Evolutionary conservation across 2,329 filamentous ascomycete genomes (phyloP).

Genomic region (Fusarium robinianum): DNA sequence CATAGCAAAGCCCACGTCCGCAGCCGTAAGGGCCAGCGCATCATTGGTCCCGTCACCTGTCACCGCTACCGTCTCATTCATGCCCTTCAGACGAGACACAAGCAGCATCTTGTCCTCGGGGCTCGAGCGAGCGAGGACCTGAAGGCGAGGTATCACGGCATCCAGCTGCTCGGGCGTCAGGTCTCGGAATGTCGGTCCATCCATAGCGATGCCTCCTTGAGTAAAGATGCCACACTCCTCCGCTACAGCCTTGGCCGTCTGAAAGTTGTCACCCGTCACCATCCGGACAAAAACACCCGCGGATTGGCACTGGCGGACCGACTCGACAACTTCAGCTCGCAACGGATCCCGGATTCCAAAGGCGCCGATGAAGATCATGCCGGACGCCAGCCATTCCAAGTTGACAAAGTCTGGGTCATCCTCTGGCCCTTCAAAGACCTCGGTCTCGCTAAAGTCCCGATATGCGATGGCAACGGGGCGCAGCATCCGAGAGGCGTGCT

Average conservation of each 20-base stretch:
- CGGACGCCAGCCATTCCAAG: slow-evolving; percentile 50
- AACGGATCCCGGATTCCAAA: slow-evolving; percentile 70
- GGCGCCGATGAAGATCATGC: slow-evolving; percentile 73
- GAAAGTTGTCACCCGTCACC: slow-evolving; percentile 55
- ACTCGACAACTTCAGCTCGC: slow-evolving; percentile 61
- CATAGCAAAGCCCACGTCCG: slow-evolving; percentile 72
- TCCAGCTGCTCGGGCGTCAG: slow-evolving; percentile 58
- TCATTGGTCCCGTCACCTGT: slow-evolving; percentile 72
- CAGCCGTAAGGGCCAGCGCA: slow-evolving; percentile 66
- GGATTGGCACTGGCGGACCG: slow-evolving; percentile 62
- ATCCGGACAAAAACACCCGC: slow-evolving; percentile 69
- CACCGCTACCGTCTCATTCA: slow-evolving; percentile 63
- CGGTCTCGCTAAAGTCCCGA: slow-evolving; percentile 72
- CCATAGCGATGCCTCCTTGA: slow-evolving; percentile 66
- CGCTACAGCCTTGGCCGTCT: slow-evolving; percentile 68
- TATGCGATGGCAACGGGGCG: slow-evolving; percentile 78
- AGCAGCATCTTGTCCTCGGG: slow-evolving; percentile 64
- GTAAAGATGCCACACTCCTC: slow-evolving; percentile 67
- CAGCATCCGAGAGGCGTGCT: slow-evolving; percentile 70
- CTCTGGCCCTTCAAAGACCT: slow-evolving; percentile 58
- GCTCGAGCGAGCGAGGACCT: slow-evolving; percentile 61
- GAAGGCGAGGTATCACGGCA: slow-evolving; percentile 52
- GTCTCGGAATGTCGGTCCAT: slow-evolving; percentile 65
- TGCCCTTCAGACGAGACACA: slow-evolving; percentile 56
- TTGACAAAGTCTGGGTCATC: slow-evolving; percentile 44